phyloP scores from a whole-genome alignment of 148 eudicot species.

The Rhododendron williamsianum region DNA sequence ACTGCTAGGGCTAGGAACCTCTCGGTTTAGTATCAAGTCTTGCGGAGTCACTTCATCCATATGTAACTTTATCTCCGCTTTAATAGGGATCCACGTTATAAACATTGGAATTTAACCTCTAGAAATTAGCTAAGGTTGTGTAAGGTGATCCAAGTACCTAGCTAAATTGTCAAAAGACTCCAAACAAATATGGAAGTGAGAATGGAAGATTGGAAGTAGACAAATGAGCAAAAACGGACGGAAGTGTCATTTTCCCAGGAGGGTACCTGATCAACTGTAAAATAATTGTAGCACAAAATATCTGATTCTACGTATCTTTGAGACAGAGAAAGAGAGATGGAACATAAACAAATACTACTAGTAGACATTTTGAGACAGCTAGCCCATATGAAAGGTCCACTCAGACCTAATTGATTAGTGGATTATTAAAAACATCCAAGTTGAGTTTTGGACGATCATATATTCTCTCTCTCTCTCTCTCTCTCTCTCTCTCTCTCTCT shows the following conservation, averaged over 20 bases:
- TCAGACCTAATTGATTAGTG: background rate
- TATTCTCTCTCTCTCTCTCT: too few relatives aligned
- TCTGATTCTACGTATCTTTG: background rate
- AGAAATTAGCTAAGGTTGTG: too few relatives aligned
- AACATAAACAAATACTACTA: background rate
- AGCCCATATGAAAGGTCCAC: background rate
- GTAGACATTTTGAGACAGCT: background rate
- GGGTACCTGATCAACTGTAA: background rate
- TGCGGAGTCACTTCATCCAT: background rate
- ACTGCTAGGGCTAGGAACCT: too few relatives aligned
- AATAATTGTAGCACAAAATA: background rate
- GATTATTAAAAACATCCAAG: background rate
- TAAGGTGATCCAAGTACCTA: too few relatives aligned
- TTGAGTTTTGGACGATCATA: background rate
- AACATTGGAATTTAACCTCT: too few relatives aligned
- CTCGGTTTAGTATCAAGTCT: background rate
- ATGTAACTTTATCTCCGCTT: background rate
- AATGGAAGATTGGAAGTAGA: background rate
- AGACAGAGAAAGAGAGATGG: background rate
- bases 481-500: background rate
- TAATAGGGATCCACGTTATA: background rate
- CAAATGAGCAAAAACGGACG: background rate
- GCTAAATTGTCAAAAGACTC: background rate
- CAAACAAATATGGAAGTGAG: background rate
- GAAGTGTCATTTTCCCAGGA: background rate